phyloP scores from a whole-genome alignment of 768 basidiomycete species.

The Xerocomellus dryophilus region DNA sequence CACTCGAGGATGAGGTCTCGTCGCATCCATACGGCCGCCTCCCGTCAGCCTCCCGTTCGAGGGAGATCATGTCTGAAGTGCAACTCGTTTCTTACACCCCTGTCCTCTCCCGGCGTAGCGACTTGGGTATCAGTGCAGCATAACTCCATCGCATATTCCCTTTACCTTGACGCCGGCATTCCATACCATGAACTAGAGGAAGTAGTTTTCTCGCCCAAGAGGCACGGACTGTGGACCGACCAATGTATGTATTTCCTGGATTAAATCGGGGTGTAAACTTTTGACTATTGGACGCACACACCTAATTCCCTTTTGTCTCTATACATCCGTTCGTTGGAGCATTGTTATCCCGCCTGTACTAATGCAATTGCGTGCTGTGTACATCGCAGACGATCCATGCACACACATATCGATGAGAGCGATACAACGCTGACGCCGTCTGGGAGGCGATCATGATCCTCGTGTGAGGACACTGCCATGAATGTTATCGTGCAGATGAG shows the following conservation, averaged over 20 bases:
- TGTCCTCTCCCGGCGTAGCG: slow-evolving; percentile 17
- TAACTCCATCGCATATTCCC: slow-evolving; percentile 3
- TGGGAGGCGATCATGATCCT: slow-evolving; percentile 12
- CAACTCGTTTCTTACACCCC: slow-evolving; percentile 32
- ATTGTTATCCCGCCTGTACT: slow-evolving; percentile 10
- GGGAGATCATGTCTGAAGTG: slow-evolving; percentile 46
- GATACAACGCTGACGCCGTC: not conserved
- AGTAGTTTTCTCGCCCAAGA: not conserved
- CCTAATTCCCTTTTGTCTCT: slow-evolving; percentile 9
- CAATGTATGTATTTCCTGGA: slow-evolving; percentile 22
- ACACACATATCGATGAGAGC: slow-evolving; percentile 1
- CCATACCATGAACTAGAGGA: not conserved
- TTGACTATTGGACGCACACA: slow-evolving; percentile 3
- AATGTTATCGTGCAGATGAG: not conserved
- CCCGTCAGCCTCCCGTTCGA: slow-evolving; percentile 17
- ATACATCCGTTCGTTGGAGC: slow-evolving; percentile 8
- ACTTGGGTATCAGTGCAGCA: slow-evolving; percentile 7
- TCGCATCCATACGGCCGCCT: slow-evolving; percentile 20
- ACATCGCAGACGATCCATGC: not conserved
- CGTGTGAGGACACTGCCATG: slow-evolving; percentile 12
- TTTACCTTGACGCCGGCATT: not conserved
- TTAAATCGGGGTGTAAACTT: slow-evolving; percentile 22
- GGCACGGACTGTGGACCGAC: not conserved
- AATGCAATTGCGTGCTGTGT: slow-evolving; percentile 12
- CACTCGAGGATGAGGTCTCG: slow-evolving; percentile 22